These are phyloP conservation scores for Chamaecrista fasciculata DNA, from an alignment of 306 rosid genomes.

Conservation along the genomic window DNA sequence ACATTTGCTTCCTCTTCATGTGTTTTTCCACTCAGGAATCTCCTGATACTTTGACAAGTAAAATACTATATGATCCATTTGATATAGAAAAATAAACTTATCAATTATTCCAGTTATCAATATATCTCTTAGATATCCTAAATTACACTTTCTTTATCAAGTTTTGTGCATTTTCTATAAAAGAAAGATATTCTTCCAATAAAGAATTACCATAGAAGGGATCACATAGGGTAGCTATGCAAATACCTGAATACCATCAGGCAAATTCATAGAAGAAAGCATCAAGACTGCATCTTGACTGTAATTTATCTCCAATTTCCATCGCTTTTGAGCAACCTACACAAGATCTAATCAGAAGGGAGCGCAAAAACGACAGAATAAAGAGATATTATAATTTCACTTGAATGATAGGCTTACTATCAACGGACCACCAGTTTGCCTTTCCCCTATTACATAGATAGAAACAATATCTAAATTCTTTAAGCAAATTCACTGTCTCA, in stretches of 20 bases:
- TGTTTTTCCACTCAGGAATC: not conserved
- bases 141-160: not conserved
- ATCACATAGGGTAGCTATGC: not conserved
- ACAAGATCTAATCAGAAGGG: not conserved
- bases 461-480: not conserved
- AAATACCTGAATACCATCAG: constrained; percentile 93
- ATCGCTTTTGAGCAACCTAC: constrained; percentile 87
- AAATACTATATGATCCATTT: not conserved
- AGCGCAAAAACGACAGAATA: not conserved
- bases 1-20: not conserved
- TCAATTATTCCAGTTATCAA: not conserved
- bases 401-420: not conserved
- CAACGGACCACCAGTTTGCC: not conserved
- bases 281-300: constrained; percentile 79
- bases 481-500: too few species aligned
- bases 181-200: not conserved
- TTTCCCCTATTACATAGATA: not conserved
- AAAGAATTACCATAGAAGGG: not conserved
- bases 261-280: constrained; percentile 96
- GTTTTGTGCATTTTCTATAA: not conserved
- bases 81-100: not conserved
- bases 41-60: not conserved
- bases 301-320: constrained; percentile 84
- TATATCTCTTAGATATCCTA: not conserved
- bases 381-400: not conserved